A percentile compares a stretch with the other conserved stretches of the same genome.
Conservation (phyloP, 2,329 filamentous ascomycete species). For the Penicillium sp. region DNA sequence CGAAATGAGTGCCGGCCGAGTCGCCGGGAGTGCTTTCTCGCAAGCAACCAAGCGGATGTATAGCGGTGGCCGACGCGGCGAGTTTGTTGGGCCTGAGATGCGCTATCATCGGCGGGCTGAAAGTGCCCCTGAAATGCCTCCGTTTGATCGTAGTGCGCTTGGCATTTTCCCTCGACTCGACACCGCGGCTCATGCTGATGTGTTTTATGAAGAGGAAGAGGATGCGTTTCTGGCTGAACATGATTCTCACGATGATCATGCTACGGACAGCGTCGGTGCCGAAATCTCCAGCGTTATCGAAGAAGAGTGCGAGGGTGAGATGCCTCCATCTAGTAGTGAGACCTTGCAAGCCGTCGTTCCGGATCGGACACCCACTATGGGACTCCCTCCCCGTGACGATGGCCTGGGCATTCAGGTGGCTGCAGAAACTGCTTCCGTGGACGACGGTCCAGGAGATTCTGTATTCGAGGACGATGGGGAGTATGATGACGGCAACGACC, state of each 20-base stretch:
- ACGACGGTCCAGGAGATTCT: slow-evolving; percentile 14
- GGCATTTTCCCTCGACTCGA: slow-evolving; percentile 31
- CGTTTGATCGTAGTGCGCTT: slow-evolving; percentile 43
- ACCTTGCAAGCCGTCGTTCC: slow-evolving; percentile 9
- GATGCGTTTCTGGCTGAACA: slow-evolving; percentile 43
- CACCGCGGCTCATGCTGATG: slow-evolving; percentile 40
- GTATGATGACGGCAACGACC: neutral
- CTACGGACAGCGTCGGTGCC: neutral
- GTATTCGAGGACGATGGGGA: slow-evolving; percentile 2
- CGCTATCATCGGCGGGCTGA: slow-evolving; percentile 49
- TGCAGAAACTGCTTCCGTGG: slow-evolving; percentile 3
- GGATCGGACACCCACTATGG: neutral
- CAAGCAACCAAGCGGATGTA: slow-evolving; percentile 44
- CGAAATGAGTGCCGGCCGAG: slow-evolving; percentile 33
- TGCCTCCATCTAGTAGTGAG: slow-evolving; percentile 15
- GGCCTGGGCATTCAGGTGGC: slow-evolving; percentile 29
- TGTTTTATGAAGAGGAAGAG: slow-evolving; percentile 50
- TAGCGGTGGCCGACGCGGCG: slow-evolving; percentile 44
- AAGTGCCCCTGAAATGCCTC: slow-evolving; percentile 48
- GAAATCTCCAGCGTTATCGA: slow-evolving; percentile 6
- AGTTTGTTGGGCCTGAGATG: slow-evolving; percentile 47
- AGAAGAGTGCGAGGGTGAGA: slow-evolving; percentile 6
- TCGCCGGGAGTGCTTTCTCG: slow-evolving; percentile 35
- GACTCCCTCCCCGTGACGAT: slow-evolving; percentile 13
- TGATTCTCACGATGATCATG: slow-evolving; percentile 18